Evolutionary conservation across 257 asterid genomes (phyloP).

Genomic region (Rhazya stricta): DNA sequence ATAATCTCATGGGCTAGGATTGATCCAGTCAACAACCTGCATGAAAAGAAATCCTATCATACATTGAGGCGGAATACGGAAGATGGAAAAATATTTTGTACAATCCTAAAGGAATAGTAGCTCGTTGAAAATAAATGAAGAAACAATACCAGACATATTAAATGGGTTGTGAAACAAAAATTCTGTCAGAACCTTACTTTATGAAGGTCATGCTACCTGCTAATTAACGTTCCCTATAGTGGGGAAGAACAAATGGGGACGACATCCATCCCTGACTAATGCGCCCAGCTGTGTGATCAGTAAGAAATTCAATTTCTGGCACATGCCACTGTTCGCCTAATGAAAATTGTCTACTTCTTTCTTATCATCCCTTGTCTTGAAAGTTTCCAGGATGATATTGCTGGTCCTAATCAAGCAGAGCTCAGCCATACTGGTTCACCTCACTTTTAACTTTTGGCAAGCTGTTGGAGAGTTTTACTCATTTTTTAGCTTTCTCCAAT

Average conservation of each 20-base stretch:
- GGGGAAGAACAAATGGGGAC: not conserved
- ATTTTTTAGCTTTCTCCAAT: too few relatives aligned
- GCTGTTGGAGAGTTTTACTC: too few relatives aligned
- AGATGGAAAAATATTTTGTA: not conserved
- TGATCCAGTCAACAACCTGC: conserved; percentile 81
- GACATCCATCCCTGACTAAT: too few relatives aligned
- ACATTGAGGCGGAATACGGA: not conserved
- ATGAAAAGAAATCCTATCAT: conserved; percentile 12
- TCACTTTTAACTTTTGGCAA: too few relatives aligned
- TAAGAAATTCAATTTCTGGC: too few relatives aligned
- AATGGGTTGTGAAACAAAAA: not conserved
- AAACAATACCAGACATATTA: not conserved
- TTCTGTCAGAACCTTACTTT: not conserved
- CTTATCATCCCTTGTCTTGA: too few relatives aligned
- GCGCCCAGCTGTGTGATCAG: too few relatives aligned
- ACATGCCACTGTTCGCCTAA: too few relatives aligned
- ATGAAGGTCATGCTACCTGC: not conserved
- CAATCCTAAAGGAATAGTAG: not conserved
- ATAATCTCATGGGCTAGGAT: conserved; percentile 95
- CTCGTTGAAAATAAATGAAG: not conserved
- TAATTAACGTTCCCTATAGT: not conserved
- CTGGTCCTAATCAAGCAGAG: too few relatives aligned
- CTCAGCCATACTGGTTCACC: too few relatives aligned
- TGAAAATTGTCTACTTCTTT: too few relatives aligned
- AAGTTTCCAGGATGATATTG: too few relatives aligned